Percentiles rank a stretch among this genome's conserved stretches.
phyloP scores from a whole-genome alignment of 768 basidiomycete genomes.

The Trametes meyenii region DNA sequence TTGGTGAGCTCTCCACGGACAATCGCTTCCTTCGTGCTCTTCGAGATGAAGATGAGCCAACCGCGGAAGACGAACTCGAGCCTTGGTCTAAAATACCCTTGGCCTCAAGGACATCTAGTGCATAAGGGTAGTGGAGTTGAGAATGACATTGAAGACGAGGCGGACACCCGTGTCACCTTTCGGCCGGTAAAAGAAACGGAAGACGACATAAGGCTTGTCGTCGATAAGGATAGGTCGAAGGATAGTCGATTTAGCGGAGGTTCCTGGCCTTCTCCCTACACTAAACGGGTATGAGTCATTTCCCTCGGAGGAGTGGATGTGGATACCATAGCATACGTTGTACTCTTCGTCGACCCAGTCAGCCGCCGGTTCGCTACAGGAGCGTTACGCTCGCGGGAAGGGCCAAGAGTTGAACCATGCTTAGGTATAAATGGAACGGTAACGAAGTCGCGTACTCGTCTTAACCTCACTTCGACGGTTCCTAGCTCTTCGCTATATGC shows the following conservation, averaged over 20 bases:
- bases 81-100: no score
- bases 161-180: slow-evolving; percentile 3
- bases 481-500: slow-evolving; percentile 21
- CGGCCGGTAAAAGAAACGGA: slow-evolving; percentile 21
- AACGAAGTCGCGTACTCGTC: slow-evolving; percentile 13
- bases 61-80: no score
- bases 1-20: no score
- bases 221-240: slow-evolving; percentile 16
- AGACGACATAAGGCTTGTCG: slow-evolving; percentile 17
- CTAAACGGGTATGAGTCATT: not conserved
- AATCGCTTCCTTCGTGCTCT: no score
- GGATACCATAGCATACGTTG: not conserved
- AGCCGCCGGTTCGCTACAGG: not conserved
- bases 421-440: not conserved
- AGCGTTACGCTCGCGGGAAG: slow-evolving; percentile 2
- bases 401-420: not conserved
- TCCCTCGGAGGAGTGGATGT: no score
- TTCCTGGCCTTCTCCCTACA: not conserved
- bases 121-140: no score
- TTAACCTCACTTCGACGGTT: slow-evolving; percentile 16
- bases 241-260: not conserved
- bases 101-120: no score
- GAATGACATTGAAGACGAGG: no score
- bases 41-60: no score
- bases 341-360: slow-evolving; percentile 5